Conservation (phyloP, 139 green algal species). For the Diplosphaera chodatii region DNA sequence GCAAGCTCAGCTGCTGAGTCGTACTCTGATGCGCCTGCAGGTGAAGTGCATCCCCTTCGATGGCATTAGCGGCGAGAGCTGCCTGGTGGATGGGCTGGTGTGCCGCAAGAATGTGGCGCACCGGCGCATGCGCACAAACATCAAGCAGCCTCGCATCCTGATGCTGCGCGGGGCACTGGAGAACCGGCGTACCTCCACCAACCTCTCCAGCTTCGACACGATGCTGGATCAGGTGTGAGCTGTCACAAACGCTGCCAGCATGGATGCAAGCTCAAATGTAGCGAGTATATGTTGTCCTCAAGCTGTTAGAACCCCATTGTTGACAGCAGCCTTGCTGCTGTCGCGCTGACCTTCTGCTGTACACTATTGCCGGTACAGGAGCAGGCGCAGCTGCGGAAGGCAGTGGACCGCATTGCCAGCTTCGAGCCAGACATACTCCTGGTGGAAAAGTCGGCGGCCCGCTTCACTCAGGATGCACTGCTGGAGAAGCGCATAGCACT, state of each 20-base stretch:
- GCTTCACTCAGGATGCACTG: slow-evolving; percentile 62
- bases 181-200: slow-evolving; percentile 34
- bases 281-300: too few species aligned
- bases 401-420: slow-evolving; percentile 44
- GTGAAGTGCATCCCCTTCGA: slow-evolving; percentile 56
- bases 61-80: slow-evolving; percentile 40
- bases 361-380: slow-evolving; percentile 40
- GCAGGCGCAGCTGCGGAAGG: slow-evolving; percentile 43
- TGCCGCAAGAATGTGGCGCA: slow-evolving; percentile 74
- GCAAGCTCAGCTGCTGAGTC: too few species aligned
- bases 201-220: slow-evolving; percentile 61
- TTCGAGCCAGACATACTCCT: slow-evolving; percentile 64
- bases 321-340: too few species aligned
- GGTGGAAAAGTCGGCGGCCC: slow-evolving; percentile 67
- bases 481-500: slow-evolving; percentile 48
- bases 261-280: neutral
- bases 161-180: slow-evolving; percentile 45
- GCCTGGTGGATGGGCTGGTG: slow-evolving; percentile 61
- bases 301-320: too few species aligned
- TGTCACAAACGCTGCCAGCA: neutral
- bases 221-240: slow-evolving; percentile 48
- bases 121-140: slow-evolving; percentile 62
- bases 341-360: too few species aligned
- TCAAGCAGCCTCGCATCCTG: slow-evolving; percentile 57
- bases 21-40: too few species aligned